Evolutionary conservation across 2,329 filamentous ascomycete genomes (phyloP).

Genomic region (Dendryphion nanum): DNA sequence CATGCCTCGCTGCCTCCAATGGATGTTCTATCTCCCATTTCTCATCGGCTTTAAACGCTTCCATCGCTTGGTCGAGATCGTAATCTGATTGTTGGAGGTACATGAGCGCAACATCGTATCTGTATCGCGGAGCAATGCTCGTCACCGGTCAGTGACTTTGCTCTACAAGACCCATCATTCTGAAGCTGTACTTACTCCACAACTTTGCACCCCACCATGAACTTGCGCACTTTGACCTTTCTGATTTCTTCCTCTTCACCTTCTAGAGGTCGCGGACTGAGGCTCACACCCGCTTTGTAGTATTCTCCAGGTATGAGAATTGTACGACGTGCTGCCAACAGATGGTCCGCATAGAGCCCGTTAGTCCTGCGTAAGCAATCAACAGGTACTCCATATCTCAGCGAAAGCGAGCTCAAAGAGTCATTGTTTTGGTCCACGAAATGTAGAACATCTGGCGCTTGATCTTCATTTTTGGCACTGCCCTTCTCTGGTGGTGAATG

Average conservation of each 20-base stretch:
- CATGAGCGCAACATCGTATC: constrained; percentile 68
- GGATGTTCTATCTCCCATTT: constrained; percentile 72
- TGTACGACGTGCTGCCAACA: constrained; percentile 67
- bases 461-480: constrained; percentile 21
- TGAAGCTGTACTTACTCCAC: constrained; percentile 59
- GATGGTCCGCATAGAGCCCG: constrained; percentile 68
- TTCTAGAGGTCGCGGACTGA: constrained; percentile 70
- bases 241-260: constrained; percentile 71
- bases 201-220: constrained; percentile 78
- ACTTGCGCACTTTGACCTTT: constrained; percentile 69
- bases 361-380: constrained; percentile 64
- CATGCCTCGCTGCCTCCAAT: constrained; percentile 47
- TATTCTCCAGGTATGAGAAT: constrained; percentile 69
- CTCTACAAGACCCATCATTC: background rate
- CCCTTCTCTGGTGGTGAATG: constrained; percentile 31
- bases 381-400: constrained; percentile 69
- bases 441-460: constrained; percentile 67
- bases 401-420: constrained; percentile 64
- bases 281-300: constrained; percentile 65
- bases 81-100: constrained; percentile 72
- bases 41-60: constrained; percentile 68
- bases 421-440: constrained; percentile 71
- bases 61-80: constrained; percentile 63
- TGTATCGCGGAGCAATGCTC: constrained; percentile 39
- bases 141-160: constrained; percentile 30